A percentile compares a stretch with the other conserved stretches of the same genome.
phyloP scores from a whole-genome alignment of 2,329 filamentous ascomycete species.

The Pseudogymnoascus sp. region DNA sequence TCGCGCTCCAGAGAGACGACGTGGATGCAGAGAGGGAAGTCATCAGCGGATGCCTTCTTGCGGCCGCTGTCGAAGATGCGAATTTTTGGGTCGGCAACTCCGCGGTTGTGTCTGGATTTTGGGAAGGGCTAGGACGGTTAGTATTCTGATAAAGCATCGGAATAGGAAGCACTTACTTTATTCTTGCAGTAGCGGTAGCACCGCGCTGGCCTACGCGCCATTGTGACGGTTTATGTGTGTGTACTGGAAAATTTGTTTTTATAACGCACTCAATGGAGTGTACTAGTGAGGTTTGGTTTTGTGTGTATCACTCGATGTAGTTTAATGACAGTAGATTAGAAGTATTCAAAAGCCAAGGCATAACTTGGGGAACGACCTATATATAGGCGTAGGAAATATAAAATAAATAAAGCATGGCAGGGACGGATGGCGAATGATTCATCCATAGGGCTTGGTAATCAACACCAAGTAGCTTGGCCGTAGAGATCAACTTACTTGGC shows the following conservation, averaged over 20 bases:
- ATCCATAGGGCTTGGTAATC: background rate
- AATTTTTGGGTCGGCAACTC: slow-evolving; percentile 80
- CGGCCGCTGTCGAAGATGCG: slow-evolving; percentile 98
- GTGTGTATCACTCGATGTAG: slow-evolving; percentile 1
- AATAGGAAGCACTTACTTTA: slow-evolving; percentile 65
- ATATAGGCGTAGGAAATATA: slow-evolving; percentile 10
- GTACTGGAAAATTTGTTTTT: background rate
- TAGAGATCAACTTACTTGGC: slow-evolving; percentile 10
- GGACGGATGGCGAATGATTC: slow-evolving; percentile 2
- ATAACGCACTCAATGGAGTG: slow-evolving; percentile 7
- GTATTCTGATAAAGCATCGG: slow-evolving; percentile 14
- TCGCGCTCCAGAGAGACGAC: slow-evolving; percentile 99
- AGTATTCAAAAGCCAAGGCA: slow-evolving; percentile 6
- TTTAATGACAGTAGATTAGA: background rate
- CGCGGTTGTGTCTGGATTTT: slow-evolving; percentile 99
- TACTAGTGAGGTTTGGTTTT: background rate
- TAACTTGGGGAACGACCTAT: slow-evolving; percentile 1
- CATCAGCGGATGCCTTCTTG: slow-evolving; percentile 97
- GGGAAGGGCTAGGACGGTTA: slow-evolving; percentile 69
- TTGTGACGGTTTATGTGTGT: slow-evolving; percentile 62
- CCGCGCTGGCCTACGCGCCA: slow-evolving; percentile 98
- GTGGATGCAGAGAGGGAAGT: slow-evolving; percentile 99
- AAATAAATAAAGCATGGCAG: slow-evolving; percentile 6
- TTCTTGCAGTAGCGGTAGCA: slow-evolving; percentile 99
- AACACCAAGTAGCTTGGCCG: slow-evolving; percentile 1